Conservation (phyloP, 2,329 filamentous ascomycete species). For the Coleophoma cylindrospora region DNA sequence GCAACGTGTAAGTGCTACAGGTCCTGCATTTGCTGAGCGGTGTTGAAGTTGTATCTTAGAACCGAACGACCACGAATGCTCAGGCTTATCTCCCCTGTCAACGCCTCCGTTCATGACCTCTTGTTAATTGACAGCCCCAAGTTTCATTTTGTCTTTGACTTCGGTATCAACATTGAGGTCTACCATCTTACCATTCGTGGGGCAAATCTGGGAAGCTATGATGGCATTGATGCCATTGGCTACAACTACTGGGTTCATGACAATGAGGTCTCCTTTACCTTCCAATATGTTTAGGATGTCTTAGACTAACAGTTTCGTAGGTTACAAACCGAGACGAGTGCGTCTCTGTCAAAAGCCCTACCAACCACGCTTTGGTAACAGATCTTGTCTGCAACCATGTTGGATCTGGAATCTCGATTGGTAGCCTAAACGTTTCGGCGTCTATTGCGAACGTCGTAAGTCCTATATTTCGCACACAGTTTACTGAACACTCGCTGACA, state of each 20-base stretch:
- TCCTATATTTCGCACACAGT: no score
- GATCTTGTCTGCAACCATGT: no score
- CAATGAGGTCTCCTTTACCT: constrained; percentile 17
- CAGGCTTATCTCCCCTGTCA: constrained; percentile 16
- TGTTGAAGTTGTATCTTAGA: no score
- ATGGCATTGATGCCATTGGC: constrained; percentile 31
- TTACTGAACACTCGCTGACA: no score
- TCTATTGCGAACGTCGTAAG: no score
- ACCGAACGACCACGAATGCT: constrained; percentile 22
- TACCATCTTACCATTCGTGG: constrained; percentile 33
- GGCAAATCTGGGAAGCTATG: constrained; percentile 29
- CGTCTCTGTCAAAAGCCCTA: constrained; percentile 23
- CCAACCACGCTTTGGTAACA: no score
- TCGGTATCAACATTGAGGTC: constrained; percentile 29
- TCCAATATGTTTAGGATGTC: no score
- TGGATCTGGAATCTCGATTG: no score
- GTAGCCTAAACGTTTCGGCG: no score
- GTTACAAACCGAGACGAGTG: constrained; percentile 33
- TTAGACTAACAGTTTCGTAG: no score
- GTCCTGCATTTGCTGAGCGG: no score
- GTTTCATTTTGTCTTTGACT: constrained; percentile 31
- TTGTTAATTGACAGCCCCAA: constrained; percentile 29
- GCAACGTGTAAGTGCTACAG: no score
- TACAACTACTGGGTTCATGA: constrained; percentile 31
- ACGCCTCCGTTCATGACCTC: constrained; percentile 25